A percentile compares a stretch with the other conserved stretches of the same genome.
Evolutionary conservation across 257 asterid genomes (phyloP).

Genomic region (Jacaranda copaia): DNA sequence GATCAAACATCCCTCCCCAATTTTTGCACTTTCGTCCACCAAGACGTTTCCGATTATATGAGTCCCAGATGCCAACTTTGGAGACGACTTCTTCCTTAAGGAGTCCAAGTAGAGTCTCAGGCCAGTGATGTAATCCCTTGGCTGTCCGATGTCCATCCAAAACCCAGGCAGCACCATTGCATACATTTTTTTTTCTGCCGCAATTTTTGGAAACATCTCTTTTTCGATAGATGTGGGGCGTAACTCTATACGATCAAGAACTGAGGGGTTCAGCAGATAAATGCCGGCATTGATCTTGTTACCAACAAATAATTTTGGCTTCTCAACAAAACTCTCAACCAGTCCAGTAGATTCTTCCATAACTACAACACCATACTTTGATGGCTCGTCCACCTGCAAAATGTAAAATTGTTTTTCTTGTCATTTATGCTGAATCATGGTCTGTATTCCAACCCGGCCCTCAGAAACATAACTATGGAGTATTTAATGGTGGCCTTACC

Average conservation of each 20-base stretch:
- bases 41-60: conserved; percentile 76
- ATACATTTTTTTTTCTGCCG: conserved; percentile 64
- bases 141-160: conserved; percentile 98
- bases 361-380: conserved; percentile 88
- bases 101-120: conserved; percentile 78
- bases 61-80: conserved; percentile 65
- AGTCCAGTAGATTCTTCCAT: conserved; percentile 74
- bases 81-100: conserved; percentile 64
- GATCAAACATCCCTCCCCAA: conserved; percentile 87
- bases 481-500: conserved; percentile 37
- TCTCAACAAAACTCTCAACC: conserved; percentile 87
- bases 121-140: conserved; percentile 84
- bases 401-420: background rate
- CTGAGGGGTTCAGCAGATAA: conserved; percentile 79
- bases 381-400: conserved; percentile 86
- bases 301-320: conserved; percentile 86
- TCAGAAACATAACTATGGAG: background rate
- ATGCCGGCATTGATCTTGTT: conserved; percentile 96
- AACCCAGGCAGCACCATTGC: conserved; percentile 92
- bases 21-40: conserved; percentile 76
- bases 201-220: conserved; percentile 84
- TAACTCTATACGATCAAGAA: conserved; percentile 73
- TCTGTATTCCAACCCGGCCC: background rate
- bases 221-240: conserved; percentile 93
- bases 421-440: background rate